Conservation (phyloP, 148 eudicot species). For the Agrostemma githago region DNA sequence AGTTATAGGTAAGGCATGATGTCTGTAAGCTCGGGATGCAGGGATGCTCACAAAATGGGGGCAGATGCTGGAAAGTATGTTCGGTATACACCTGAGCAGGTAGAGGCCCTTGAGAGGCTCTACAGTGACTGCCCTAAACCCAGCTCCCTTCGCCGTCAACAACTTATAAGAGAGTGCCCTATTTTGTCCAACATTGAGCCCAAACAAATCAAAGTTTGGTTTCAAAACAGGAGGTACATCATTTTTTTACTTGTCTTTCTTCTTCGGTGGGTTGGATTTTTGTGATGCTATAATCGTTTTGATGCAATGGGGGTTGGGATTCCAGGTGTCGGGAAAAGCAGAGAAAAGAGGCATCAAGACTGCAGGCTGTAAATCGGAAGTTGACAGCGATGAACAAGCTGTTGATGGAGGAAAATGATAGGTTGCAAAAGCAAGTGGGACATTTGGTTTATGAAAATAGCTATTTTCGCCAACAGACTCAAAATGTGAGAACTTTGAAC, state of each 20-base stretch:
- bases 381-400: slow-evolving; percentile 46
- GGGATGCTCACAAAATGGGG: slow-evolving; percentile 54
- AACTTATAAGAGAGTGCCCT: slow-evolving; percentile 84
- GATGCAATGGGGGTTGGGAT: slow-evolving; percentile 1
- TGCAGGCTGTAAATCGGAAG: slow-evolving; percentile 41
- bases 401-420: slow-evolving; percentile 51
- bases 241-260: not conserved
- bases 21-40: slow-evolving; percentile 59
- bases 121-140: slow-evolving; percentile 92
- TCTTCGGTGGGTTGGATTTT: not conserved
- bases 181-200: slow-evolving; percentile 88
- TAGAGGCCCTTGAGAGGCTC: slow-evolving; percentile 89
- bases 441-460: slow-evolving; percentile 51
- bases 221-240: slow-evolving; percentile 75
- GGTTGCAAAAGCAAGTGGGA: slow-evolving; percentile 48
- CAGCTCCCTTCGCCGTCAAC: slow-evolving; percentile 83
- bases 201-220: slow-evolving; percentile 94
- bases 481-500: slow-evolving; percentile 30
- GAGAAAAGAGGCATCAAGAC: slow-evolving; percentile 40
- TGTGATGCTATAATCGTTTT: not conserved
- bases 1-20: slow-evolving; percentile 39
- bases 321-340: slow-evolving; percentile 49
- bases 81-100: slow-evolving; percentile 95
- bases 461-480: slow-evolving; percentile 43
- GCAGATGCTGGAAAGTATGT: slow-evolving; percentile 79